Percentiles rank a stretch among this genome's conserved stretches.
phyloP scores from a whole-genome alignment of 495 filamentous ascomycete species.

The Neurospora sp. region DNA sequence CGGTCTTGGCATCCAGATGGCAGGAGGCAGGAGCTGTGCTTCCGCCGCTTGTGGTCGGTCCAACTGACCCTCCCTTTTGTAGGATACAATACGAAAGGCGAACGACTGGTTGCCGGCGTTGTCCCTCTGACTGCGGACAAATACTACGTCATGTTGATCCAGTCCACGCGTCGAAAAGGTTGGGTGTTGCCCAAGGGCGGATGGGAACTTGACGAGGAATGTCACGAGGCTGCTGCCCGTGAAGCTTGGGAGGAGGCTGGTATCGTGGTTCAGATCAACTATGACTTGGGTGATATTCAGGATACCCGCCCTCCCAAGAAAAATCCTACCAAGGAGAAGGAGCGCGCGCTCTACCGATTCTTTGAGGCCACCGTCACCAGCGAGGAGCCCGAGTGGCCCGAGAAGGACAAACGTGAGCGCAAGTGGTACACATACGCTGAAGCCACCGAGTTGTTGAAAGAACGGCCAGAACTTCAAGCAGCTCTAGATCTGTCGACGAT shows the following conservation, averaged over 20 bases:
- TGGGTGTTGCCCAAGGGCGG: conserved; percentile 98
- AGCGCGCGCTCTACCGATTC: conserved; percentile 74
- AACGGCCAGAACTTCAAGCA: conserved; percentile 77
- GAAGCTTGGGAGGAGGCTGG: conserved; percentile 99
- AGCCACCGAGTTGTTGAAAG: conserved; percentile 64
- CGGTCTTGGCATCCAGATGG: not conserved
- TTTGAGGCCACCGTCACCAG: conserved; percentile 76
- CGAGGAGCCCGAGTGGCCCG: conserved; percentile 83
- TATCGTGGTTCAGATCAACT: conserved; percentile 68
- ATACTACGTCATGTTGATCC: conserved; percentile 82
- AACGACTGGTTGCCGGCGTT: conserved; percentile 89
- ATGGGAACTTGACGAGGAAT: conserved; percentile 87
- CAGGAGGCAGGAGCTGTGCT: not conserved
- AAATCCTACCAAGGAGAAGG: conserved; percentile 46
- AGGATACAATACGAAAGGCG: conserved; percentile 89
- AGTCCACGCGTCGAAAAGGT: conserved; percentile 73
- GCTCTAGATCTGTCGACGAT: conserved; percentile 79
- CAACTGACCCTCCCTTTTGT: conserved; percentile 29
- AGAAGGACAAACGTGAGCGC: conserved; percentile 81
- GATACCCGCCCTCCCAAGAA: conserved; percentile 60
- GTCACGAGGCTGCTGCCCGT: conserved; percentile 46
- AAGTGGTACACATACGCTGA: conserved; percentile 80
- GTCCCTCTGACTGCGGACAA: conserved; percentile 58
- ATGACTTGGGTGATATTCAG: conserved; percentile 74
- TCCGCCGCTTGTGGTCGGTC: conserved; percentile 3